Percentiles rank a stretch among this genome's conserved stretches.
Conservation (phyloP, 2,329 filamentous ascomycete genomes). For the Intubia oerlemansii region DNA sequence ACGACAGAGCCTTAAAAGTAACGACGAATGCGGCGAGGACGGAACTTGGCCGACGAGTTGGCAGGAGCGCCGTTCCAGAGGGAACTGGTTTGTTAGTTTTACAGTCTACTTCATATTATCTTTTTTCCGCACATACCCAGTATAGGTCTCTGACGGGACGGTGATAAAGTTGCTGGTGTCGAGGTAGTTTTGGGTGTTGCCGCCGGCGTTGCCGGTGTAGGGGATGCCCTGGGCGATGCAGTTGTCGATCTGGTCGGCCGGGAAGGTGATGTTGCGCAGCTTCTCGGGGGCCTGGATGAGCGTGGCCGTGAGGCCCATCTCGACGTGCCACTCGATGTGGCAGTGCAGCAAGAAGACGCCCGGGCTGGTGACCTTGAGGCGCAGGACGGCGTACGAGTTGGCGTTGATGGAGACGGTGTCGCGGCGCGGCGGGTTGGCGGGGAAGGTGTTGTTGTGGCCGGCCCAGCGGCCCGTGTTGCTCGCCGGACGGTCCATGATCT, state of each 20-base stretch:
- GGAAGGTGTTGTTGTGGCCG: constrained; percentile 11
- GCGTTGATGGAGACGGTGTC: constrained; percentile 19
- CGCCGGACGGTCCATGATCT: constrained; percentile 22
- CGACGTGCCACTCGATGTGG: constrained; percentile 40
- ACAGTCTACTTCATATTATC: too few species aligned
- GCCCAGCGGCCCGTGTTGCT: constrained; percentile 17
- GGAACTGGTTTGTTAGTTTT: too few species aligned
- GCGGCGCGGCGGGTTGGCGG: constrained; percentile 13
- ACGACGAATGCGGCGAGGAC: too few species aligned
- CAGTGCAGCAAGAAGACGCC: constrained; percentile 36
- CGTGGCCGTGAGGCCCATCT: constrained; percentile 32
- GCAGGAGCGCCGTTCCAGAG: too few species aligned
- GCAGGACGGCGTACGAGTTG: constrained; percentile 25
- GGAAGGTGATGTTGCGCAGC: constrained; percentile 32
- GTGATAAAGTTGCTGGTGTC: constrained; percentile 32
- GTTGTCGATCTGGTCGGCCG: constrained; percentile 29
- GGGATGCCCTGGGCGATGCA: constrained; percentile 25
- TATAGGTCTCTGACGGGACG: constrained; percentile 22
- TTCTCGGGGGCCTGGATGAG: constrained; percentile 35
- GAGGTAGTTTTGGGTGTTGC: constrained; percentile 32
- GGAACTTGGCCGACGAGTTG: too few species aligned
- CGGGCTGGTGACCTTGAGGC: constrained; percentile 29
- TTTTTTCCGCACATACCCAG: constrained; percentile 28
- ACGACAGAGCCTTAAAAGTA: too few species aligned
- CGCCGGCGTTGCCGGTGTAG: constrained; percentile 43